These are phyloP conservation scores for Phycomyces blakesleeanus DNA, from an alignment of 192 early-diverging fungal species.

Conservation along the genomic window DNA sequence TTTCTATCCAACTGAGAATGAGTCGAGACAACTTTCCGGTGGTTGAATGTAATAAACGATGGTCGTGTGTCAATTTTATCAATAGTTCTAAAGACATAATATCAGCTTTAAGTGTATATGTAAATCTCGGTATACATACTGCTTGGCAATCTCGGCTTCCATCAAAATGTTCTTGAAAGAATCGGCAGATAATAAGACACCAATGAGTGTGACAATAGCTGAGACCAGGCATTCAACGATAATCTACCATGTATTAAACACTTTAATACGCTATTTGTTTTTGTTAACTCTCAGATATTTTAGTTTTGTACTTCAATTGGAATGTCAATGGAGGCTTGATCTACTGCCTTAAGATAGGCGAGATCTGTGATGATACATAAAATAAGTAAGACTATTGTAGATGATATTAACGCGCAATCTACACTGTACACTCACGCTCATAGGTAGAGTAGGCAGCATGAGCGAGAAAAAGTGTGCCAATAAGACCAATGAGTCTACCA, in stretches of 20 bases:
- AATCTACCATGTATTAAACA: slow-evolving; percentile 8
- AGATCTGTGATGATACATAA: slow-evolving; percentile 34
- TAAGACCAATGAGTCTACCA: slow-evolving; percentile 19
- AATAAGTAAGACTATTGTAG: background rate
- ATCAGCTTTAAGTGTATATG: background rate
- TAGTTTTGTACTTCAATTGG: slow-evolving; percentile 53
- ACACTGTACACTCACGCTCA: slow-evolving; percentile 37
- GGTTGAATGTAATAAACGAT: slow-evolving; percentile 55
- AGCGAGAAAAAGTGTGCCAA: slow-evolving; percentile 41
- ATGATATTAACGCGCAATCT: background rate
- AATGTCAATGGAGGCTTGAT: slow-evolving; percentile 37
- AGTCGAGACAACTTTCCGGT: slow-evolving; percentile 33
- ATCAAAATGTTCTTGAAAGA: slow-evolving; percentile 56
- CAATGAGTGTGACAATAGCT: slow-evolving; percentile 43
- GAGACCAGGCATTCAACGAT: slow-evolving; percentile 43
- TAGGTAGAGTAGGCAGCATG: slow-evolving; percentile 56
- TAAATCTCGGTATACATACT: slow-evolving; percentile 37
- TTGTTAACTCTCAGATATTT: too few species aligned
- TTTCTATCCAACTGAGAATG: slow-evolving; percentile 19
- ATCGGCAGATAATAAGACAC: slow-evolving; percentile 47
- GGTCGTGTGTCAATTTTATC: slow-evolving; percentile 58
- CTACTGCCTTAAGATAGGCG: slow-evolving; percentile 50
- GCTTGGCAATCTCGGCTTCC: slow-evolving; percentile 56
- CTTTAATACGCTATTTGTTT: too few species aligned
- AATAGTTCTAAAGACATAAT: slow-evolving; percentile 43